These are phyloP conservation scores for Trametes sanguinea DNA, from an alignment of 768 basidiomycete genomes.

Conservation along the genomic window DNA sequence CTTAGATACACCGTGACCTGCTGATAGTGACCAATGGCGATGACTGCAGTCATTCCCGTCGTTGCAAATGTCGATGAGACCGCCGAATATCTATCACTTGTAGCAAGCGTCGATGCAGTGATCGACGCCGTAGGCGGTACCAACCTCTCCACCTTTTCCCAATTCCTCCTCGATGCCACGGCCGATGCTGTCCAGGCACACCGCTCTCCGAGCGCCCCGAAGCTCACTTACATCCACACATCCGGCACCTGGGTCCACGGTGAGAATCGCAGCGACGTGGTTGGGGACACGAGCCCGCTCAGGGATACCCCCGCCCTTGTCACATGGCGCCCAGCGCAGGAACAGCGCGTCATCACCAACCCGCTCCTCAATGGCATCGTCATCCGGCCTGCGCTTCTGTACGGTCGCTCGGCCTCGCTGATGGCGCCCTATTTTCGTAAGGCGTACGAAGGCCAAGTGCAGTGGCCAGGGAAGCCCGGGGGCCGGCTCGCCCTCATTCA, in stretches of 20 bases:
- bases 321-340: slow-evolving; percentile 38
- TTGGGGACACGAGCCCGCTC: slow-evolving; percentile 40
- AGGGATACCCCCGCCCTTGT: slow-evolving; percentile 29
- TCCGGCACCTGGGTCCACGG: slow-evolving; percentile 49
- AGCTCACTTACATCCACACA: slow-evolving; percentile 47
- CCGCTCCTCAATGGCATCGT: slow-evolving; percentile 44
- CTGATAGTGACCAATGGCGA: too few species aligned
- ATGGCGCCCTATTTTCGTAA: slow-evolving; percentile 36
- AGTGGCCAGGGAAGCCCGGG: slow-evolving; percentile 39
- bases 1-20: too few species aligned
- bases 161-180: slow-evolving; percentile 30
- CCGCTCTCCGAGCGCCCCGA: slow-evolving; percentile 37
- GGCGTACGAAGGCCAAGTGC: slow-evolving; percentile 35
- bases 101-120: slow-evolving; percentile 37
- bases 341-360: slow-evolving; percentile 36
- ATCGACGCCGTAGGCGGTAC: slow-evolving; percentile 36
- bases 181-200: slow-evolving; percentile 27
- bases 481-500: slow-evolving; percentile 42
- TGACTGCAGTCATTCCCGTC: slow-evolving; percentile 39
- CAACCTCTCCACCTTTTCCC: slow-evolving; percentile 25
- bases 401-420: slow-evolving; percentile 45
- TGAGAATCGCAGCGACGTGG: slow-evolving; percentile 36
- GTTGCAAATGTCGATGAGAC: slow-evolving; percentile 30
- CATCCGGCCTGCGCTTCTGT: slow-evolving; percentile 46
- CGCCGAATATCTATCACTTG: slow-evolving; percentile 31